A percentile compares a stretch with the other conserved stretches of the same genome.
phyloP scores from a whole-genome alignment of 176 grass and related monocot genomes.

The Melocanna baccifera region DNA sequence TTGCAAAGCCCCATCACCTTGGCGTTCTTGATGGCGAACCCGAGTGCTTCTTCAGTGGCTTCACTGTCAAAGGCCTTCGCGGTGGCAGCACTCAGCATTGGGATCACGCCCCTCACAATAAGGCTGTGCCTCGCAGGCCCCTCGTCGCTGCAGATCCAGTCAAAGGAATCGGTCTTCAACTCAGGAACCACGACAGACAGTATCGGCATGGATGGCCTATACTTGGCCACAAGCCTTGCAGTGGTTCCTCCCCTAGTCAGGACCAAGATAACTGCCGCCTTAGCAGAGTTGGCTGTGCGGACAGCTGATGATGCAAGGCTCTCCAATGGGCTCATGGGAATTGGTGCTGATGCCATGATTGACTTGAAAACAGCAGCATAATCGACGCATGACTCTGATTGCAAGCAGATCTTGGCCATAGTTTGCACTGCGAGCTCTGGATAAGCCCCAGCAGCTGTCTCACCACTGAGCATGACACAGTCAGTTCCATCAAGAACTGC shows the following conservation, averaged over 20 bases:
- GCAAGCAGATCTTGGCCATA: conserved; percentile 74
- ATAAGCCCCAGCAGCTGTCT: conserved; percentile 83
- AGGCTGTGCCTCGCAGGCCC: conserved; percentile 73
- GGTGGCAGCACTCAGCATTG: conserved; percentile 63
- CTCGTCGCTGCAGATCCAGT: conserved; percentile 78
- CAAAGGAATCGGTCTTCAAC: conserved; percentile 61
- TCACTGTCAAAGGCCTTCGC: conserved; percentile 67
- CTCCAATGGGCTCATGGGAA: conserved; percentile 78
- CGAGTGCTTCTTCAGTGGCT: conserved; percentile 63
- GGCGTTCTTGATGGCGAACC: conserved; percentile 50
- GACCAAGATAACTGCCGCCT: conserved; percentile 61
- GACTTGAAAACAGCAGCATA: conserved; percentile 61
- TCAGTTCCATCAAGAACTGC: conserved; percentile 78
- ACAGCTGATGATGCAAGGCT: conserved; percentile 85
- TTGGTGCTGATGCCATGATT: conserved; percentile 64
- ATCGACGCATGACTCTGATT: conserved; percentile 67
- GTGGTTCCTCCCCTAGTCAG: conserved; percentile 78
- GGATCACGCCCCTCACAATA: conserved; percentile 70
- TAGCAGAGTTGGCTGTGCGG: conserved; percentile 70
- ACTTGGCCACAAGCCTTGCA: conserved; percentile 77
- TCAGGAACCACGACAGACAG: conserved; percentile 81
- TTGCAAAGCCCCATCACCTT: conserved; percentile 55
- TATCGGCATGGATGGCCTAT: conserved; percentile 73
- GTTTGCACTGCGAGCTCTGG: conserved; percentile 77
- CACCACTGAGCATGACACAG: conserved; percentile 85